Conservation (phyloP, 306 rosid genomes). For the Gastrolobium bilobum region DNA sequence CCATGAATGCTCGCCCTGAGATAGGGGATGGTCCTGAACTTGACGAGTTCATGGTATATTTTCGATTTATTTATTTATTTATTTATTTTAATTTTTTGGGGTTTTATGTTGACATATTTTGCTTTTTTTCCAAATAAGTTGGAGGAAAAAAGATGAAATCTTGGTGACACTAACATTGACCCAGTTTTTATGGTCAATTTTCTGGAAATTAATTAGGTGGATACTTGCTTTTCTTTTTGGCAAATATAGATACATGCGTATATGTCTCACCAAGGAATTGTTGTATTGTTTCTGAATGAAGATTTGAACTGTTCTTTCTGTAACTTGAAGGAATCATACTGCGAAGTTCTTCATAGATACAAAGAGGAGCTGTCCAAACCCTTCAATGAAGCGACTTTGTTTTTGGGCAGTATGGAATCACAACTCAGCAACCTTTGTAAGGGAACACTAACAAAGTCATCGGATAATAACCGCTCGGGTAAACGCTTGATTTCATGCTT, state of each 20-base stretch:
- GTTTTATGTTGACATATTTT: neutral
- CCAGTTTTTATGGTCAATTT: neutral
- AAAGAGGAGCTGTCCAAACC: conserved; percentile 76
- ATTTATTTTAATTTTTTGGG: no score
- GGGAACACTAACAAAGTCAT: conserved; percentile 55
- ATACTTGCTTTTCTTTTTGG: neutral
- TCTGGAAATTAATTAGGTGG: neutral
- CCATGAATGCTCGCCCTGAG: conserved; percentile 46
- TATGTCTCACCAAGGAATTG: neutral
- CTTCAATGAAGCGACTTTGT: conserved; percentile 69
- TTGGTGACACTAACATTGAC: neutral
- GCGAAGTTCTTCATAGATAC: conserved; percentile 63
- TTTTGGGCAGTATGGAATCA: conserved; percentile 64
- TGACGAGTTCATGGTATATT: conserved; percentile 73
- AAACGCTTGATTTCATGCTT: neutral
- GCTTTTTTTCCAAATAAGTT: conserved; percentile 9
- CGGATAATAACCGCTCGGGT: conserved; percentile 56
- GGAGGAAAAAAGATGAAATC: conserved; percentile 1
- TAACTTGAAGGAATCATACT: conserved; percentile 65
- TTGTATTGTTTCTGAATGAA: neutral
- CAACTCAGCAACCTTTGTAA: conserved; percentile 73
- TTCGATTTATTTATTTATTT: neutral
- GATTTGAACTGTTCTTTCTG: conserved; percentile 3
- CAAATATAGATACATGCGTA: neutral
- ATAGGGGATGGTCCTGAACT: conserved; percentile 78